Percentiles rank a stretch among this genome's conserved stretches.
phyloP scores from a whole-genome alignment of 192 early-diverging fungal genomes.

The Chytriomyces confervae region DNA sequence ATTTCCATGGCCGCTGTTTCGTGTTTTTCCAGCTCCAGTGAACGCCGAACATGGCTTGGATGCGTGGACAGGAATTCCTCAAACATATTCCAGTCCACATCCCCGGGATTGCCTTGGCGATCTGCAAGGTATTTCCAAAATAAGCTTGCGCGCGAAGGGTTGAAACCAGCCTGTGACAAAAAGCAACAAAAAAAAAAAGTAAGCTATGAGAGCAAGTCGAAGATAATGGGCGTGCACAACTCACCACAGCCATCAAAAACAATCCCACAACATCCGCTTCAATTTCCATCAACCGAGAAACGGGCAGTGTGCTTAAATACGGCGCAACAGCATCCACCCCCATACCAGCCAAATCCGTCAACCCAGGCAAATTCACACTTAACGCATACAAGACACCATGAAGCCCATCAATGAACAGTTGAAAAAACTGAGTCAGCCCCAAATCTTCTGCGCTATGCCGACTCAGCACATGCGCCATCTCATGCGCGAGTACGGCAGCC shows the following conservation, averaged over 20 bases:
- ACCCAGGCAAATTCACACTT: slow-evolving; percentile 47
- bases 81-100: not conserved
- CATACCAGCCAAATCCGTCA: slow-evolving; percentile 46
- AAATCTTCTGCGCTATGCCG: slow-evolving; percentile 45
- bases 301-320: slow-evolving; percentile 42
- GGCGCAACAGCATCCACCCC: slow-evolving; percentile 39
- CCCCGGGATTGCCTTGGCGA: not conserved
- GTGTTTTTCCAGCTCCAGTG: slow-evolving; percentile 41
- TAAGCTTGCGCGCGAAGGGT: slow-evolving; percentile 42
- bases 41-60: slow-evolving; percentile 46
- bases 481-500: slow-evolving; percentile 48
- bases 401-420: slow-evolving; percentile 37
- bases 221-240: not conserved
- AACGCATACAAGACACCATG: slow-evolving; percentile 50
- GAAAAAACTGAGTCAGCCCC: slow-evolving; percentile 35
- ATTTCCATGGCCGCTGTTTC: slow-evolving; percentile 45
- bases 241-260: slow-evolving; percentile 49
- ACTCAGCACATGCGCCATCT: slow-evolving; percentile 48
- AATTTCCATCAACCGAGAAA: slow-evolving; percentile 54
- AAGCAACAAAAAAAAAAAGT: not conserved
- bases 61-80: slow-evolving; percentile 47
- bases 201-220: not conserved
- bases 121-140: slow-evolving; percentile 35
- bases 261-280: slow-evolving; percentile 56
- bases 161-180: slow-evolving; percentile 34